These are phyloP conservation scores for Mucor circinelloides DNA, from an alignment of 371 early-diverging fungal genomes.

Conservation along the genomic window DNA sequence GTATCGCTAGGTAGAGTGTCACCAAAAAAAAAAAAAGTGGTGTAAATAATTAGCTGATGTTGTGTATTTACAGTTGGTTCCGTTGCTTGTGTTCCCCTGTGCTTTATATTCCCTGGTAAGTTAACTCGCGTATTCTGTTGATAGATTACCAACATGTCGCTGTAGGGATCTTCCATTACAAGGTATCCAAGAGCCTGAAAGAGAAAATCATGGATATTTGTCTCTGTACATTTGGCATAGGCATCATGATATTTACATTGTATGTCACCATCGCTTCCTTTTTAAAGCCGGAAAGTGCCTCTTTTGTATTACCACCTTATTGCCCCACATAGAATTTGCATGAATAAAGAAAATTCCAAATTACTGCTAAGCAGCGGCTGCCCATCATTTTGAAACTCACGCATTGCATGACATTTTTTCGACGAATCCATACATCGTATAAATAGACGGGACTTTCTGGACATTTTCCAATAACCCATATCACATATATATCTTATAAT, in stretches of 20 bases:
- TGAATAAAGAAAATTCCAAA: neutral
- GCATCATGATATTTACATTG: conserved; percentile 50
- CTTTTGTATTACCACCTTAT: neutral
- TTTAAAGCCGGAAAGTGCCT: conserved; percentile 22
- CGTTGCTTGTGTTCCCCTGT: conserved; percentile 53
- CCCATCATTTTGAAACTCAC: too few relatives aligned
- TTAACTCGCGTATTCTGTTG: too few relatives aligned
- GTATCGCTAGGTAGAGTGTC: conserved; percentile 45
- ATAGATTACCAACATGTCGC: too few relatives aligned
- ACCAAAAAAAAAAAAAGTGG: neutral
- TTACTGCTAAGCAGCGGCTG: neutral
- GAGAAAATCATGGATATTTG: conserved; percentile 35
- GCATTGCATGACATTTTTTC: neutral
- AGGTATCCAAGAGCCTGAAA: conserved; percentile 35
- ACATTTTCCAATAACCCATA: neutral
- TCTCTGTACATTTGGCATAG: conserved; percentile 54
- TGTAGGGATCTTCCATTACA: conserved; percentile 62
- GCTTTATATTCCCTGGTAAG: conserved; percentile 69
- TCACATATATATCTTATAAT: too few relatives aligned
- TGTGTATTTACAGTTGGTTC: conserved; percentile 32
- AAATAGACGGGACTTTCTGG: neutral
- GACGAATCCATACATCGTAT: neutral
- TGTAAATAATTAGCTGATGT: neutral
- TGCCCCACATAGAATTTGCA: neutral
- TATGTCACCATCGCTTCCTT: conserved; percentile 36